Percentiles rank a stretch among this genome's conserved stretches.
These are phyloP conservation scores for Xylaria sp. DNA, from an alignment of 2,329 filamentous ascomycete species.

Conservation along the genomic window DNA sequence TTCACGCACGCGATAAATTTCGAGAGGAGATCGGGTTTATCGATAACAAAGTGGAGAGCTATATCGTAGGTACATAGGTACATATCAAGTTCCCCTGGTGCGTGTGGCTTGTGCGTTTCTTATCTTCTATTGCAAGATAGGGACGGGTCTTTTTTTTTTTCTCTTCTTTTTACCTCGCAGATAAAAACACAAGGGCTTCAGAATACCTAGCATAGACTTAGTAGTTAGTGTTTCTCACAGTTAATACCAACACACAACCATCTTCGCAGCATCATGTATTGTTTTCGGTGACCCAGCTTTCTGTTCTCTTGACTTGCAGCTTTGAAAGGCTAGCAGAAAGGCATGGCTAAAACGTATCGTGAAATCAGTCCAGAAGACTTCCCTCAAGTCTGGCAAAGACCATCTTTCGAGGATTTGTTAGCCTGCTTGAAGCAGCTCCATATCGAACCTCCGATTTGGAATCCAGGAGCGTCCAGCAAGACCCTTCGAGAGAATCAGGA, in stretches of 20 bases:
- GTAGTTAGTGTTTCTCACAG: conserved; percentile 1
- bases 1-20: conserved; percentile 32
- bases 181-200: conserved; percentile 2
- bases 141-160: not conserved
- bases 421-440: conserved; percentile 73
- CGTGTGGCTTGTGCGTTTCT: not conserved
- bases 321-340: conserved; percentile 7
- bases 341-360: conserved; percentile 44
- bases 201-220: not conserved
- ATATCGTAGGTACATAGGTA: no score
- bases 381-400: conserved; percentile 84
- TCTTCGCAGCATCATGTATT: conserved; percentile 10
- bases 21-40: conserved; percentile 40
- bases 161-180: not conserved
- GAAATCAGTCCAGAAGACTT: conserved; percentile 65
- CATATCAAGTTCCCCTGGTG: no score
- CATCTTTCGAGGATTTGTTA: conserved; percentile 71
- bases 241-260: not conserved
- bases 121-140: no score
- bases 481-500: conserved; percentile 57
- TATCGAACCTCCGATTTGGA: conserved; percentile 75
- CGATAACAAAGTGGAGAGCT: no score
- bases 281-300: conserved; percentile 15
- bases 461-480: conserved; percentile 55
- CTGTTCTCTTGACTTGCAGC: not conserved